A percentile compares a stretch with the other conserved stretches of the same genome.
Evolutionary conservation across 1,284 basidiomycete genomes (phyloP).

Genomic region (Trichosporon asahii): DNA sequence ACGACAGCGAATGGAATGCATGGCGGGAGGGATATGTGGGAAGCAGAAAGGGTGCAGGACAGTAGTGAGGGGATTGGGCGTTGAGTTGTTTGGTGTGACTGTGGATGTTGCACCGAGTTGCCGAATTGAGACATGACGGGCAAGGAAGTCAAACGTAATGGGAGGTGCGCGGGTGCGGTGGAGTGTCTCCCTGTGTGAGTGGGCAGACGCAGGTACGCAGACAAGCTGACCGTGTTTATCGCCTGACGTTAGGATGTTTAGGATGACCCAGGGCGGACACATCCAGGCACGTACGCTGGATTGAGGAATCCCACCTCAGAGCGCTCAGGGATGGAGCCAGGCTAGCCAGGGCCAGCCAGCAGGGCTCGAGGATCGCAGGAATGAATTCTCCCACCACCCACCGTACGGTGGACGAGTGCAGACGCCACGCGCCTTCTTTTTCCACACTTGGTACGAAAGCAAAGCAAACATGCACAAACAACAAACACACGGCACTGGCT

Average conservation of each 20-base stretch:
- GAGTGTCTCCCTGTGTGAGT: background rate
- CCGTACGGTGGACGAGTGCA: background rate
- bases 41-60: no score
- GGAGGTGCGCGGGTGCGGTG: background rate
- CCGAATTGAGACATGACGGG: background rate
- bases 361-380: background rate
- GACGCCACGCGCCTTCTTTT: conserved; percentile 2
- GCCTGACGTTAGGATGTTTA: background rate
- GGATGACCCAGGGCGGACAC: background rate
- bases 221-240: background rate
- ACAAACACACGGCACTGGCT: background rate
- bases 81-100: background rate
- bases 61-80: no score
- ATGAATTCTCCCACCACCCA: background rate
- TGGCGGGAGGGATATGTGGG: no score
- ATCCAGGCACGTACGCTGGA: background rate
- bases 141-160: background rate
- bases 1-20: background rate
- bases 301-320: no score
- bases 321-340: background rate
- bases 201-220: no score
- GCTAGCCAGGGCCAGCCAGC: no score
- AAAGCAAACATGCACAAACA: background rate
- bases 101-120: background rate
- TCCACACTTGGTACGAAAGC: background rate